A percentile compares a stretch with the other conserved stretches of the same genome.
These are phyloP conservation scores for Rosa persica DNA, from an alignment of 306 rosid genomes.

Conservation along the genomic window DNA sequence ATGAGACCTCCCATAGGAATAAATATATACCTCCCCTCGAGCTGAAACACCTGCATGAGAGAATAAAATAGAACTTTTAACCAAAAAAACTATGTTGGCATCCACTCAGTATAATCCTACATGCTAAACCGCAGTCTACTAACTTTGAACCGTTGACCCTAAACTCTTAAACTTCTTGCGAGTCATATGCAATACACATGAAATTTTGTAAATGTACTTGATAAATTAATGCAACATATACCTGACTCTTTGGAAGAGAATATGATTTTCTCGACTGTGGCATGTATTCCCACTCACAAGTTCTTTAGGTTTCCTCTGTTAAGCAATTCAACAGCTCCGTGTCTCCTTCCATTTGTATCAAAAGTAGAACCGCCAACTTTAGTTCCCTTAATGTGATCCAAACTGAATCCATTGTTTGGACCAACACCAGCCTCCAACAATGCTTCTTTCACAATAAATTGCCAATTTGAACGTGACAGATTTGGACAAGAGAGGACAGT, in stretches of 20 bases:
- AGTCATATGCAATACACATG: not conserved
- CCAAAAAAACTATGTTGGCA: no score
- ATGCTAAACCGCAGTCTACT: no score
- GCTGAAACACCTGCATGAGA: conserved; percentile 16
- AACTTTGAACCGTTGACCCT: no score
- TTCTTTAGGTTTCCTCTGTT: conserved; percentile 19
- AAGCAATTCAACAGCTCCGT: conserved; percentile 37
- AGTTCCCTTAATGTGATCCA: conserved; percentile 20
- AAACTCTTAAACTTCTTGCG: no score
- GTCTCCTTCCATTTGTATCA: conserved; percentile 16
- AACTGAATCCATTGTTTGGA: conserved; percentile 20
- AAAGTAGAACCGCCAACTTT: conserved; percentile 15
- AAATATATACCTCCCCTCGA: conserved; percentile 24
- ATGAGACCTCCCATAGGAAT: conserved; percentile 22
- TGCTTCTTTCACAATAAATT: conserved; percentile 7
- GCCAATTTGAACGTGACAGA: not conserved
- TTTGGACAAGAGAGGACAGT: not conserved
- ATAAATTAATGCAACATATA: not conserved
- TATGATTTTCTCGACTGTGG: conserved; percentile 25
- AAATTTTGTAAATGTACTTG: no score
- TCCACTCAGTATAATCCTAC: no score
- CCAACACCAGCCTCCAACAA: conserved; percentile 14
- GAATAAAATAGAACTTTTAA: no score
- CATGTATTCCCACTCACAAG: conserved; percentile 24
- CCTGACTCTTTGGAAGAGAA: conserved; percentile 20